These are phyloP conservation scores for Globisporangium parvum DNA, from an alignment of 352 stramenopile genomes.

Conservation along the genomic window DNA sequence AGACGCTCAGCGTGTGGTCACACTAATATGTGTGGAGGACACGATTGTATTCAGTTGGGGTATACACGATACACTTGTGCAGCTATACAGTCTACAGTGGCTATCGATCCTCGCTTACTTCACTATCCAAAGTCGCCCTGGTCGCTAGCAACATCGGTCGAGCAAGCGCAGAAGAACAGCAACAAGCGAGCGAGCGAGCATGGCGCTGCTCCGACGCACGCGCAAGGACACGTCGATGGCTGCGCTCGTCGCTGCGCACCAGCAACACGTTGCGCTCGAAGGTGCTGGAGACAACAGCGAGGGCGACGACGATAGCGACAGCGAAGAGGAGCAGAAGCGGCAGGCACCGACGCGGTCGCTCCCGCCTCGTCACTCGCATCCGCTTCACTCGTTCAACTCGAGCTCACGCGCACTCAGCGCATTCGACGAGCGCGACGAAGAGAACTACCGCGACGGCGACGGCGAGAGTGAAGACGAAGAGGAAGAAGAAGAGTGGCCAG, in stretches of 20 bases:
- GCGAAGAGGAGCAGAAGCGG: background rate
- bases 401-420: background rate
- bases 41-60: no score
- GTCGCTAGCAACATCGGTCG: no score
- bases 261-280: slow-evolving; percentile 10
- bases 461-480: slow-evolving; percentile 1
- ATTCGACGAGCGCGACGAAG: slow-evolving; percentile 1
- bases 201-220: slow-evolving; percentile 16
- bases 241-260: slow-evolving; percentile 17
- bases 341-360: background rate
- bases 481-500: slow-evolving; percentile 9
- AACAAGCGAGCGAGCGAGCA: slow-evolving; percentile 19
- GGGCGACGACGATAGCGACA: background rate
- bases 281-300: background rate
- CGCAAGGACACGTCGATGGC: slow-evolving; percentile 22
- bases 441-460: background rate
- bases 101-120: no score
- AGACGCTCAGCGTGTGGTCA: background rate
- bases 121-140: no score
- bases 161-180: background rate
- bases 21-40: background rate
- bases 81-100: no score
- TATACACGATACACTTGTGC: no score
- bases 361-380: background rate
- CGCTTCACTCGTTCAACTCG: background rate